phyloP scores from a whole-genome alignment of 2,329 filamentous ascomycete genomes.

The Apiospora saccharicola region DNA sequence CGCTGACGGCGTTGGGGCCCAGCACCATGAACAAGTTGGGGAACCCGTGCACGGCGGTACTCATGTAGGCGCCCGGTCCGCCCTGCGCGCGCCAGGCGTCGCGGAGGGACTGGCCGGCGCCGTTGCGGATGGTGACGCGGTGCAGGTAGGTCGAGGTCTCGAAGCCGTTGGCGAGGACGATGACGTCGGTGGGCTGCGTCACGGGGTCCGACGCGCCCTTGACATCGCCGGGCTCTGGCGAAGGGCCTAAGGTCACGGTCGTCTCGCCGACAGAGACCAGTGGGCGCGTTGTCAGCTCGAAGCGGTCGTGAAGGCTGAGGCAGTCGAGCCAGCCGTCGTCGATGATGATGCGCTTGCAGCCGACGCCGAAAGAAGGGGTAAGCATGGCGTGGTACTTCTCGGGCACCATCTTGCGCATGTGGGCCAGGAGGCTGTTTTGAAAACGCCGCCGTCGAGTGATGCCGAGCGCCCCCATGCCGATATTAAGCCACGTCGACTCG shows the following conservation, averaged over 20 bases:
- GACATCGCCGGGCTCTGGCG: constrained; percentile 55
- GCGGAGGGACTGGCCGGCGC: constrained; percentile 55
- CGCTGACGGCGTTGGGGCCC: constrained; percentile 68
- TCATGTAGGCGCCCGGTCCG: constrained; percentile 69
- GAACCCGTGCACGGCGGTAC: constrained; percentile 64
- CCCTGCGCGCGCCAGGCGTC: constrained; percentile 65
- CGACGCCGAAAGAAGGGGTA: constrained; percentile 67
- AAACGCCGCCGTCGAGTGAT: constrained; percentile 43
- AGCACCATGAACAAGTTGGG: constrained; percentile 72
- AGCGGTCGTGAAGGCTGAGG: constrained; percentile 51
- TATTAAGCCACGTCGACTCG: constrained; percentile 45
- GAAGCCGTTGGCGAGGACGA: constrained; percentile 69
- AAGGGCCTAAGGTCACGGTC: constrained; percentile 54
- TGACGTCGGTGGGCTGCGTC: constrained; percentile 60
- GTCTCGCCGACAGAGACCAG: constrained; percentile 45
- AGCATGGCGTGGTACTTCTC: constrained; percentile 67
- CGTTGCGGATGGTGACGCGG: constrained; percentile 60
- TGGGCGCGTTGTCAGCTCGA: neutral
- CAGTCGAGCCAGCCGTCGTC: constrained; percentile 62
- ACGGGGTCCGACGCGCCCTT: constrained; percentile 47
- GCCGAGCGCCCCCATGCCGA: constrained; percentile 45
- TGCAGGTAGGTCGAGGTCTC: constrained; percentile 61
- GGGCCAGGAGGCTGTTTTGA: constrained; percentile 45
- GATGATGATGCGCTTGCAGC: constrained; percentile 70
- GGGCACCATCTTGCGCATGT: constrained; percentile 56